These are phyloP conservation scores for Claviceps pazoutovae DNA, from an alignment of 2,329 filamentous ascomycete genomes.

Conservation along the genomic window DNA sequence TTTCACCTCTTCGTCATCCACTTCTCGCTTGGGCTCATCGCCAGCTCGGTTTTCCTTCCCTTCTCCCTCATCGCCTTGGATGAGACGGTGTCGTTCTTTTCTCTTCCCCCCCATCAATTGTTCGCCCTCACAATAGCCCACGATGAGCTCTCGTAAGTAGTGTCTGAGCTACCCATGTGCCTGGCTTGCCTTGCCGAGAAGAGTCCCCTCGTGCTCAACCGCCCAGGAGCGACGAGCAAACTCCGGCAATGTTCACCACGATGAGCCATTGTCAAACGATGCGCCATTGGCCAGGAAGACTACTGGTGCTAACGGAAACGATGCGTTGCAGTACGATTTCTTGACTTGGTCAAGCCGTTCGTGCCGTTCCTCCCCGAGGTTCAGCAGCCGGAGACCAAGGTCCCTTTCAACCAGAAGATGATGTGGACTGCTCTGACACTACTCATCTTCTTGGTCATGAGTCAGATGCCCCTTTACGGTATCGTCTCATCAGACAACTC, in stretches of 20 bases:
- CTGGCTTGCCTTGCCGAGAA: not conserved
- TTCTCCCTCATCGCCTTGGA: constrained; percentile 22
- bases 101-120: constrained; percentile 8
- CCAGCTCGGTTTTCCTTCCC: constrained; percentile 21
- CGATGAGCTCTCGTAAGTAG: constrained; percentile 43
- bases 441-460: constrained; percentile 99
- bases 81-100: constrained; percentile 26
- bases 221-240: constrained; percentile 2
- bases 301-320: constrained; percentile 14
- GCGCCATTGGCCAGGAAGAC: constrained; percentile 15
- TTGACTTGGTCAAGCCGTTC: constrained; percentile 99
- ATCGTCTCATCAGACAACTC: constrained; percentile 98
- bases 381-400: constrained; percentile 94
- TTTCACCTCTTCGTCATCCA: constrained; percentile 16
- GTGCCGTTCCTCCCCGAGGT: constrained; percentile 99
- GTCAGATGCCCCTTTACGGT: constrained; percentile 97
- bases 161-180: constrained; percentile 5
- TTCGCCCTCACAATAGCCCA: constrained; percentile 24
- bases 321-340: constrained; percentile 68
- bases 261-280: constrained; percentile 1
- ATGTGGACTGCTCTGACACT: constrained; percentile 93
- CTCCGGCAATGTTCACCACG: not conserved
- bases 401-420: constrained; percentile 96
- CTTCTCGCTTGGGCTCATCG: constrained; percentile 20
- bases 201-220: not conserved